A percentile compares a stretch with the other conserved stretches of the same genome.
phyloP scores from a whole-genome alignment of 179 eudicot species.

The Beta corolliflora region DNA sequence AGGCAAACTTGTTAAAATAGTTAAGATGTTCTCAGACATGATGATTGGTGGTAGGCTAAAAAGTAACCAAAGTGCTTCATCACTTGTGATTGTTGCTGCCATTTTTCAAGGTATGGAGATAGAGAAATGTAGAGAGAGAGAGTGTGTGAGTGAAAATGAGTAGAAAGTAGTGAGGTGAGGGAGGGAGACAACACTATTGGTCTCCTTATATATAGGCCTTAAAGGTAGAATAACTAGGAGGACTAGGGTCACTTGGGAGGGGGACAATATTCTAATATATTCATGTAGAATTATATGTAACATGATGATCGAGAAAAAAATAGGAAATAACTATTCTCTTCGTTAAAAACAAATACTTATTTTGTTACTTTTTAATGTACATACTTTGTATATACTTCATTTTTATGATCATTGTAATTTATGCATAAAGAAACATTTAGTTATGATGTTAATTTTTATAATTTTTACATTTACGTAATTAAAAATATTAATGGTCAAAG shows the following conservation, averaged over 20 bases:
- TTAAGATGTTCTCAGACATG: conserved; percentile 18
- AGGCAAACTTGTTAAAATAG: not conserved
- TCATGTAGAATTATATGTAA: not conserved
- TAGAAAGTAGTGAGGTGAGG: conserved; percentile 7
- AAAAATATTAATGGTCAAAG: too few relatives aligned
- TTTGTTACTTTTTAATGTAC: too few relatives aligned
- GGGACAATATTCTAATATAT: not conserved
- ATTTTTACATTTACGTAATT: too few relatives aligned
- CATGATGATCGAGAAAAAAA: not conserved
- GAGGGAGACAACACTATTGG: conserved; percentile 10
- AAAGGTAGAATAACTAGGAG: not conserved
- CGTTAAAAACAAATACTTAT: too few relatives aligned
- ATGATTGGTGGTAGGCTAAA: conserved; percentile 15
- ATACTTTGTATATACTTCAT: too few relatives aligned
- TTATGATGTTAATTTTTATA: too few relatives aligned
- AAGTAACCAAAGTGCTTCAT: conserved; percentile 25
- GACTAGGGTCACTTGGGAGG: not conserved
- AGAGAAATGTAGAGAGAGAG: not conserved
- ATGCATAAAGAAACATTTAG: too few relatives aligned
- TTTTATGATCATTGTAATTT: too few relatives aligned
- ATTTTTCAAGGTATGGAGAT: not conserved
- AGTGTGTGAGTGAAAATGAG: not conserved
- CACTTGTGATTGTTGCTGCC: conserved; percentile 18
- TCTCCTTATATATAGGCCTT: conserved; percentile 2
- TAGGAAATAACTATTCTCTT: too few relatives aligned